These are phyloP conservation scores for Emmonsiellopsis sp. DNA, from an alignment of 2,329 filamentous ascomycete species.

Conservation along the genomic window DNA sequence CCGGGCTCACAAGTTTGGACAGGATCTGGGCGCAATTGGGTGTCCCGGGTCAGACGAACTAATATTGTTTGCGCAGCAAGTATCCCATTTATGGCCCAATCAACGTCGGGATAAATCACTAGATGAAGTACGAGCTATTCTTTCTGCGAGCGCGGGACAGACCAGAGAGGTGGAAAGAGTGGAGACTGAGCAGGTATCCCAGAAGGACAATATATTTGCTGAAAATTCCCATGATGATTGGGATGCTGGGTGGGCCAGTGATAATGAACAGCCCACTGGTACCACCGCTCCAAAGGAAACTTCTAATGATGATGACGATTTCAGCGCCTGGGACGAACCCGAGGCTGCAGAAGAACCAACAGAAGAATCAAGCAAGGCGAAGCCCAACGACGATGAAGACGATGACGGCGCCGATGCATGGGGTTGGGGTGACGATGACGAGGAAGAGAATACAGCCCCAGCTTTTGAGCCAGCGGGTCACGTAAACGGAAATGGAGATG, in stretches of 20 bases:
- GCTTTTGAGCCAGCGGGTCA: conserved; percentile 9
- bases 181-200: conserved; percentile 70
- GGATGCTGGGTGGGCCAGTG: conserved; percentile 63
- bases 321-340: conserved; percentile 43
- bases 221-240: conserved; percentile 55
- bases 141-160: conserved; percentile 57
- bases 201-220: conserved; percentile 56
- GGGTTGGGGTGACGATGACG: conserved; percentile 70
- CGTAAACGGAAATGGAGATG: conserved; percentile 9
- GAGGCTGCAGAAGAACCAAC: neutral
- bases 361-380: conserved; percentile 1
- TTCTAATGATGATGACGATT: conserved; percentile 28
- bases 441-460: conserved; percentile 18
- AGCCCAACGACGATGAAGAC: conserved; percentile 10
- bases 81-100: conserved; percentile 74
- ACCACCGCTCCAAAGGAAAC: conserved; percentile 9
- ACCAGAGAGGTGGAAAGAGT: conserved; percentile 68
- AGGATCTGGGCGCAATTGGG: conserved; percentile 49
- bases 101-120: conserved; percentile 74
- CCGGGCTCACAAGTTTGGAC: conserved; percentile 55
- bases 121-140: conserved; percentile 59
- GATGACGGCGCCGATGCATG: conserved; percentile 55
- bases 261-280: conserved; percentile 39
- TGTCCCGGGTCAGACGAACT: conserved; percentile 57
- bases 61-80: conserved; percentile 68